phyloP scores from a whole-genome alignment of 148 eudicot species.

The Pouteria glomerata region DNA sequence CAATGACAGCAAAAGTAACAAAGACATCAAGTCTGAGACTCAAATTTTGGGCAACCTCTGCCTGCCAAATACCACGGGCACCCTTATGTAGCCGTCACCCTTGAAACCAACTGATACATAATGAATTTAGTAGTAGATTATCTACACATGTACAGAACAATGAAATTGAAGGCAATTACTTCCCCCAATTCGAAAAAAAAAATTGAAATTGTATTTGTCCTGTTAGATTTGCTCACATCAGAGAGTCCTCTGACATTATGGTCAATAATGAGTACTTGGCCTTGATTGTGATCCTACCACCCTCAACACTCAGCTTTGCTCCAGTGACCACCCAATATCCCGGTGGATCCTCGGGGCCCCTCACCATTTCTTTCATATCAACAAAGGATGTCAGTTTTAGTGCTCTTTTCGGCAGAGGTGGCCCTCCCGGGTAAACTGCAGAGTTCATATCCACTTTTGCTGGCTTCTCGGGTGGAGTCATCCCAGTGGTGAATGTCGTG shows the following conservation, averaged over 20 bases:
- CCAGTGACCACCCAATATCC: conserved; percentile 96
- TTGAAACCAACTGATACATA: neutral
- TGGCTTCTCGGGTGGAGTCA: conserved; percentile 35
- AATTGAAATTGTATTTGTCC: neutral
- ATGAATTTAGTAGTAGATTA: neutral
- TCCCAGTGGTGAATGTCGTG: conserved; percentile 55
- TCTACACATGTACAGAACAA: conserved; percentile 3
- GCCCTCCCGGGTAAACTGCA: conserved; percentile 74
- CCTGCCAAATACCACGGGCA: too few relatives aligned
- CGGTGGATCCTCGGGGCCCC: conserved; percentile 88
- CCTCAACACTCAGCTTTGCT: conserved; percentile 67
- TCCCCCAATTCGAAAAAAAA: neutral
- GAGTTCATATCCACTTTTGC: conserved; percentile 80
- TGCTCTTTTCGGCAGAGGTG: conserved; percentile 59
- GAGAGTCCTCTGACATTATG: conserved; percentile 60
- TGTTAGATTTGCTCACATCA: conserved; percentile 19
- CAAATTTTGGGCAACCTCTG: too few relatives aligned
- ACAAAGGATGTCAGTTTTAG: conserved; percentile 59
- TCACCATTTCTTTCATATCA: conserved; percentile 67
- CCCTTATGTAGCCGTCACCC: neutral
- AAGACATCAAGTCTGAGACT: too few relatives aligned
- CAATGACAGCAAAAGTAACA: too few relatives aligned
- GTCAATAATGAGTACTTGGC: conserved; percentile 72
- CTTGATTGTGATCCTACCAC: conserved; percentile 62
- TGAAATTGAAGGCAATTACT: neutral